phyloP scores from a whole-genome alignment of 352 stramenopile genomes.

The Pythium apleroticum region DNA sequence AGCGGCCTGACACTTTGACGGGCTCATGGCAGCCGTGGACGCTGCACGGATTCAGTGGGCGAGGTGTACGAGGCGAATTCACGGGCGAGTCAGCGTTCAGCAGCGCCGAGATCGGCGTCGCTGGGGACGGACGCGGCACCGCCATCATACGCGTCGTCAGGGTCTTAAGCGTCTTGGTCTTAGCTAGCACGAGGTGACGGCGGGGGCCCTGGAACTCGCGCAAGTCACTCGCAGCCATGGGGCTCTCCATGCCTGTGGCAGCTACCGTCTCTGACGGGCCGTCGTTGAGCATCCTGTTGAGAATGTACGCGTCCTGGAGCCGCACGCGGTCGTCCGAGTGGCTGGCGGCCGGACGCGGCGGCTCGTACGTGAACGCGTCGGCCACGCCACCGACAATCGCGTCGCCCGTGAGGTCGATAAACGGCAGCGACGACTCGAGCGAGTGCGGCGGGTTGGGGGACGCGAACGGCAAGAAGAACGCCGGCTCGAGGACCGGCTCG shows the following conservation, averaged over 20 bases:
- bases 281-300: slow-evolving; percentile 7
- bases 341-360: not conserved
- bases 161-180: not conserved
- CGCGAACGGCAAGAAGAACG: slow-evolving; percentile 2
- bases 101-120: not conserved
- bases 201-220: slow-evolving; percentile 2
- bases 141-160: not conserved
- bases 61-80: not conserved
- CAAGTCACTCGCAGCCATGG: slow-evolving; percentile 11
- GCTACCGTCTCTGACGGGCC: not conserved
- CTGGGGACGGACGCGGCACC: too few species aligned
- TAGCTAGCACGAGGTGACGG: not conserved
- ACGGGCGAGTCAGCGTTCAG: not conserved
- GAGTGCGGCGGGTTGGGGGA: not conserved
- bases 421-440: slow-evolving; percentile 4
- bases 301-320: not conserved
- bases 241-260: slow-evolving; percentile 5
- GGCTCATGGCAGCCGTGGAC: slow-evolving; percentile 6
- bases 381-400: not conserved
- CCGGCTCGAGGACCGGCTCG: not conserved
- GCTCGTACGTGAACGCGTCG: not conserved
- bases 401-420: slow-evolving; percentile 11
- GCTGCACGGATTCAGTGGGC: not conserved
- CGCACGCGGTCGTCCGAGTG: not conserved
- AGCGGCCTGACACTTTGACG: not conserved